Conservation (phyloP, 1,284 basidiomycete genomes). For the Macrocystidia cucumis region DNA sequence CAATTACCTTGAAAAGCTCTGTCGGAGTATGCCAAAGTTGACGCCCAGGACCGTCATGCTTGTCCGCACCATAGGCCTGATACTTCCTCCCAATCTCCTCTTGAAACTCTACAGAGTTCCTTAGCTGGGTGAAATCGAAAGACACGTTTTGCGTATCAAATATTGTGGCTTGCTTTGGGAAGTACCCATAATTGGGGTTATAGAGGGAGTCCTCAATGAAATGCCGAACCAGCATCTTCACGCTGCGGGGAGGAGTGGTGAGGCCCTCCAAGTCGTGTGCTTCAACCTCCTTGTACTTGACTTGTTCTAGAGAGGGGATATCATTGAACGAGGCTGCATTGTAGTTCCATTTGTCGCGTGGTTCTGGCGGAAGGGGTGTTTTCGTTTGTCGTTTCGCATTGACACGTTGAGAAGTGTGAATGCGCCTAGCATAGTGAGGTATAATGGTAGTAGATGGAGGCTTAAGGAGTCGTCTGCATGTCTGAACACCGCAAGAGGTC, state of each 20-base stretch:
- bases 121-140: conserved; percentile 69
- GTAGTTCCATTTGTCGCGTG: conserved; percentile 63
- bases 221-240: conserved; percentile 94
- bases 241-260: conserved; percentile 66
- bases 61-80: conserved; percentile 56
- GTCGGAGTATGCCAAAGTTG: conserved; percentile 99
- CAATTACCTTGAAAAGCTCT: conserved; percentile 91
- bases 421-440: conserved; percentile 10
- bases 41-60: conserved; percentile 65
- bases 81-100: conserved; percentile 75
- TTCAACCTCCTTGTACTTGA: conserved; percentile 61
- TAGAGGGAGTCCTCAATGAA: conserved; percentile 97
- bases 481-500: conserved; percentile 20
- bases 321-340: conserved; percentile 50
- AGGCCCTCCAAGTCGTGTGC: conserved; percentile 62
- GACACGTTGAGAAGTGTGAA: conserved; percentile 17
- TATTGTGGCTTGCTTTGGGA: conserved; percentile 86
- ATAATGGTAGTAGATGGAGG: conserved; percentile 10
- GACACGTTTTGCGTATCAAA: conserved; percentile 61
- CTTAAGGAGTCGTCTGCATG: conserved; percentile 20
- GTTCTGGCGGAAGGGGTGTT: too few relatives aligned
- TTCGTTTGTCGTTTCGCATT: too few relatives aligned
- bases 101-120: conserved; percentile 74
- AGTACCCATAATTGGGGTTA: conserved; percentile 97
- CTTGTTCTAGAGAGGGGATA: conserved; percentile 33